These are phyloP conservation scores for Boletus barrowsii DNA, from an alignment of 768 basidiomycete species.

Conservation along the genomic window DNA sequence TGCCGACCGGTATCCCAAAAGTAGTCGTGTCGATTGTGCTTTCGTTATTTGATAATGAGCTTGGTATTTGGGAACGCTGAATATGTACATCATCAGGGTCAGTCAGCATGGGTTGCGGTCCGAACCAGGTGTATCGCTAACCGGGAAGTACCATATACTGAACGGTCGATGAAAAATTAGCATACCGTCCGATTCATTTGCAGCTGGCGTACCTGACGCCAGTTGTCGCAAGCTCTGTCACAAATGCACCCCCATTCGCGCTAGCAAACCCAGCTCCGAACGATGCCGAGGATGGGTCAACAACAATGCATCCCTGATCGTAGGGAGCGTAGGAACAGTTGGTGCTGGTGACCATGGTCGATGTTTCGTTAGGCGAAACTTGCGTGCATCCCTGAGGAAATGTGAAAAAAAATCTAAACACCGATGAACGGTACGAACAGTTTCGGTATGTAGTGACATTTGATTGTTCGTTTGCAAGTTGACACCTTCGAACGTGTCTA, in stretches of 20 bases:
- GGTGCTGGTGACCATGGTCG: slow-evolving; percentile 51
- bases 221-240: slow-evolving; percentile 64
- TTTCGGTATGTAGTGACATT: slow-evolving; percentile 70
- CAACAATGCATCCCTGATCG: slow-evolving; percentile 63
- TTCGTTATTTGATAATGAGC: slow-evolving; percentile 44
- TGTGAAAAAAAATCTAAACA: background rate
- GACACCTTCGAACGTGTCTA: slow-evolving; percentile 82
- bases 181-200: background rate
- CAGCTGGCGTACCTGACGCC: slow-evolving; percentile 56
- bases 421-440: slow-evolving; percentile 31
- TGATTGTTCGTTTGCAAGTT: slow-evolving; percentile 65
- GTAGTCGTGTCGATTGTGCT: slow-evolving; percentile 52
- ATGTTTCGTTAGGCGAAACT: slow-evolving; percentile 46
- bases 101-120: background rate
- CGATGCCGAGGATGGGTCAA: slow-evolving; percentile 49
- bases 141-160: slow-evolving; percentile 33
- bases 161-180: background rate
- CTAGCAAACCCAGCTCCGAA: slow-evolving; percentile 67
- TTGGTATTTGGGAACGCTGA: slow-evolving; percentile 43
- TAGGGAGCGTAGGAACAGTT: slow-evolving; percentile 58
- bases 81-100: background rate
- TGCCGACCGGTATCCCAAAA: slow-evolving; percentile 66
- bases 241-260: slow-evolving; percentile 69
- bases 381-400: slow-evolving; percentile 48
- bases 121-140: slow-evolving; percentile 7